Base-by-base conservation (phyloP, 495 filamentous ascomycete genomes). In the Durotheca rogersii region DNA sequence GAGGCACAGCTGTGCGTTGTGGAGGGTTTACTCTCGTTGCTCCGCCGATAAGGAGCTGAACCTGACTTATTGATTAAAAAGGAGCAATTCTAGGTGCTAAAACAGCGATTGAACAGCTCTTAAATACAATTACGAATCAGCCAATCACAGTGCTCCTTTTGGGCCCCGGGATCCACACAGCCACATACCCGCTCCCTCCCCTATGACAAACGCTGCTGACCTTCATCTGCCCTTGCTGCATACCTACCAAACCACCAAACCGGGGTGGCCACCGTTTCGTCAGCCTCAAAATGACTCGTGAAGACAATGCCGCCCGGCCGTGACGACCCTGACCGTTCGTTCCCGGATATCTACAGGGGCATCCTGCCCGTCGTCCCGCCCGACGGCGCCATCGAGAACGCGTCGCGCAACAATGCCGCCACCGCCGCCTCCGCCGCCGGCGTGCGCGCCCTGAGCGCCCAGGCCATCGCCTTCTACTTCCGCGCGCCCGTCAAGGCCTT, bases 401-500 rank as follows among this genome's bases (percentile, higher is more conserved):
- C 78, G 17, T 72, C 78, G 21, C 74, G 75, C 45, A 84, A 76
- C 57, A 85, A 88, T 79, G 86, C 88, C 16, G 86, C 88, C 9
- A 90, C 86, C 61, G 74, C 65, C 35, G 74, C 83, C 4, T 86
- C 87, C 19, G 89, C 89, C 10, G 90, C 90, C 7, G 79, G 87
- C 23, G 84, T 87, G 33, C 84, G 90, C 41, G 89, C 90, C 18
- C 61, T 94, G 45, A 87, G 82, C 58, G 82, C 88, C 3, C 87
- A 90, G 58, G 67, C 85, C 37, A 75, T 95, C 32, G 83, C 89
- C 17, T 94, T 95, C 57, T 96, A 93, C 67, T 96, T 95, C 58
- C 74, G 90, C 48, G 87, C 88, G 1, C 90, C 90, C 1, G 83
- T 88, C 20, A 94, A 94, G 66, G 85, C 89, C 2, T 96, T 96